A percentile compares a stretch with the other conserved stretches of the same genome.
Conservation (phyloP, 768 basidiomycete species). For the Termitomyces sp. region DNA sequence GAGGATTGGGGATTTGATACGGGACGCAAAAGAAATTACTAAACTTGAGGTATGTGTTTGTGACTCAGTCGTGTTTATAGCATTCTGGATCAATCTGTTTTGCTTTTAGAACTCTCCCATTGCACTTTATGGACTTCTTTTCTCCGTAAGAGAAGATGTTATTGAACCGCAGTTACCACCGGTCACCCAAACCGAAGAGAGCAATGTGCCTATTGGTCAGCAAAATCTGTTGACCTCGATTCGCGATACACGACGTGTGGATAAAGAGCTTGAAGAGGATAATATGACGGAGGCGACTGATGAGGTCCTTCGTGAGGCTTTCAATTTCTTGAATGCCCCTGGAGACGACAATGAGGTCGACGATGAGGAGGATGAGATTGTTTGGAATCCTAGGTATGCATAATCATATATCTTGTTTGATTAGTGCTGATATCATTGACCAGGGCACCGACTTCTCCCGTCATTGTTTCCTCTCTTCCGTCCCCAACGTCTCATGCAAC, state of each 20-base stretch:
- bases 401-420: background rate
- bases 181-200: conserved; percentile 1
- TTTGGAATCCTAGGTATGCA: conserved; percentile 64
- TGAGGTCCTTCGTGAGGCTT: conserved; percentile 72
- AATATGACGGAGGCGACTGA: conserved; percentile 67
- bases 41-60: conserved; percentile 49
- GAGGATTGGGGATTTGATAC: conserved; percentile 82
- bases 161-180: conserved; percentile 18
- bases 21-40: conserved; percentile 61
- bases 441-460: conserved; percentile 25
- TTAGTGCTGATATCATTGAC: background rate
- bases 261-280: conserved; percentile 42
- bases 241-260: conserved; percentile 17
- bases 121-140: conserved; percentile 4
- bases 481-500: conserved; percentile 29
- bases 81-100: background rate
- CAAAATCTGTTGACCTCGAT: conserved; percentile 21
- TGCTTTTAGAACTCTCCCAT: conserved; percentile 36
- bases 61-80: background rate
- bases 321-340: conserved; percentile 40
- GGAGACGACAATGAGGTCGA: conserved; percentile 60
- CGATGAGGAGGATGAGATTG: conserved; percentile 68
- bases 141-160: conserved; percentile 7
- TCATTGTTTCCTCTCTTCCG: conserved; percentile 19
- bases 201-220: conserved; percentile 11